Evolutionary conservation across 176 grass and related monocot genomes (phyloP).

Genomic region (Carex cristatella): DNA sequence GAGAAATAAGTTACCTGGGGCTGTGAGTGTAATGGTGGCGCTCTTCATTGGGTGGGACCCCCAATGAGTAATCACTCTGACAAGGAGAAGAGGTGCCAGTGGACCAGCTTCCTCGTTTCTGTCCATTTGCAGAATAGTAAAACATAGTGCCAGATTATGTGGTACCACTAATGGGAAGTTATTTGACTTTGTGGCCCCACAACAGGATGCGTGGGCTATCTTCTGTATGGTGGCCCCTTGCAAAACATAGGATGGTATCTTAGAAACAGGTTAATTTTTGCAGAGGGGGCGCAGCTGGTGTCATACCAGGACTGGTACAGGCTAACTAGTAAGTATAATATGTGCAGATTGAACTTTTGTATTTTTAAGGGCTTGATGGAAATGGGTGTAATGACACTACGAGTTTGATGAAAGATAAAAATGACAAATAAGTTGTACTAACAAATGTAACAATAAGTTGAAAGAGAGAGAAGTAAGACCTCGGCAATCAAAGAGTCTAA

Average conservation of each 20-base stretch:
- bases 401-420: neutral
- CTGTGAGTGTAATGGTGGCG: neutral
- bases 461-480: neutral
- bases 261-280: neutral
- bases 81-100: neutral
- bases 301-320: neutral
- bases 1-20: neutral
- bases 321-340: neutral
- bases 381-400: neutral
- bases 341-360: neutral
- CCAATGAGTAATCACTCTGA: neutral
- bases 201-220: neutral
- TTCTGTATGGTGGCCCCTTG: neutral
- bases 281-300: neutral
- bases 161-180: neutral
- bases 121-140: neutral
- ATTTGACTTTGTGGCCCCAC: neutral
- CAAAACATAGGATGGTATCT: neutral
- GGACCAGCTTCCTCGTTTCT: neutral
- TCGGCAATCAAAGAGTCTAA: neutral
- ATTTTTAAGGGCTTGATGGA: neutral
- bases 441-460: no score
- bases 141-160: neutral
- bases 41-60: neutral
- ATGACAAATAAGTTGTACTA: neutral